phyloP scores from a whole-genome alignment of 257 asterid species.

The Solanum peruvianum region DNA sequence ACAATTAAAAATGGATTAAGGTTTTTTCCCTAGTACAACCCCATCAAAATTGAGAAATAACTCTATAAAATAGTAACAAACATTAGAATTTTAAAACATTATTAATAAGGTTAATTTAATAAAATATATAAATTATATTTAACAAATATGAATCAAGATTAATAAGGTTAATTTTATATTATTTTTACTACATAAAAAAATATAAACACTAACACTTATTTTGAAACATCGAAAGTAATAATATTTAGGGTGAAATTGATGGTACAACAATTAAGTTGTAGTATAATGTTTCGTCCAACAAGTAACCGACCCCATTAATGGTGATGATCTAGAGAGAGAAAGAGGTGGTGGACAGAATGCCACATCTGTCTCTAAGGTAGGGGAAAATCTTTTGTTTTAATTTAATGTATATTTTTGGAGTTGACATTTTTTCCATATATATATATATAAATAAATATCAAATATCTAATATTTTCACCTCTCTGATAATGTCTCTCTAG shows the following conservation, averaged over 20 bases:
- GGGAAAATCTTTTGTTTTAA: background rate
- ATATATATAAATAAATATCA: no score
- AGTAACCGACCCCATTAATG: conserved; percentile 8
- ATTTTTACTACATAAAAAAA: no score
- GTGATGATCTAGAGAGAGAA: background rate
- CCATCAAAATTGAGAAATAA: background rate
- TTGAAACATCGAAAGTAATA: background rate
- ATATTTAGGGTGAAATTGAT: background rate
- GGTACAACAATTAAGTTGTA: background rate
- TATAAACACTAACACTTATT: no score
- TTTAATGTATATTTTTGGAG: background rate
- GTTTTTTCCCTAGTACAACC: background rate
- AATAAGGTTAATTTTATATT: no score
- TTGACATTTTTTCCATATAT: background rate
- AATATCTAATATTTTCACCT: background rate
- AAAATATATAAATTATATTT: no score
- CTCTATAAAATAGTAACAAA: no score
- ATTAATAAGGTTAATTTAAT: no score
- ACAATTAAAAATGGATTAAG: background rate
- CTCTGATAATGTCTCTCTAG: background rate
- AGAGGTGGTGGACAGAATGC: background rate
- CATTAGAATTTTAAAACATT: no score
- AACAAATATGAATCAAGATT: background rate
- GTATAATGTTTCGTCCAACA: conserved; percentile 15
- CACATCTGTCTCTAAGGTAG: background rate